Conservation (phyloP, 495 filamentous ascomycete genomes). For the Annulohypoxylon maeteangense region DNA sequence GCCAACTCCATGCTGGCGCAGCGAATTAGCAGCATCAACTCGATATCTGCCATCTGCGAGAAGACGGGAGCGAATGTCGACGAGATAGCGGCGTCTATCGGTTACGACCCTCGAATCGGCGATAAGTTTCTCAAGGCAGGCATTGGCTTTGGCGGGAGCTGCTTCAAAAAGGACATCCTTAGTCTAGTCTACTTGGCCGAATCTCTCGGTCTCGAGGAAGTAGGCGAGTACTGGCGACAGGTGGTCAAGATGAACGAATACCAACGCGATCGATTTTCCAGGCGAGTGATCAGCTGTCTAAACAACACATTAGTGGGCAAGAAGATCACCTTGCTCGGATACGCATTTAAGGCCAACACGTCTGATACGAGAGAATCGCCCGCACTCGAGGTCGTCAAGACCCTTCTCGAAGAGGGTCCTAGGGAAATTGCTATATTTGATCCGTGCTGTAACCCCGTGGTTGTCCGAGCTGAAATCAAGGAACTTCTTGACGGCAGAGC, state of each 20-base stretch:
- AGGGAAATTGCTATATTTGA: slow-evolving; percentile 79
- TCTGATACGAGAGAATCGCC: slow-evolving; percentile 79
- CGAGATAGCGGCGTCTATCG: slow-evolving; percentile 75
- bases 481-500: slow-evolving; percentile 45
- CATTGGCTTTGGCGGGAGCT: slow-evolving; percentile 83
- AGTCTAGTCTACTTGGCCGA: slow-evolving; percentile 80
- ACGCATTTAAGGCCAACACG: slow-evolving; percentile 85
- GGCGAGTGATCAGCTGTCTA: slow-evolving; percentile 70
- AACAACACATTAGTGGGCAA: slow-evolving; percentile 76
- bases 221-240: slow-evolving; percentile 79
- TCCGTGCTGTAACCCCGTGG: slow-evolving; percentile 65
- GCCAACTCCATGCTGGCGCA: slow-evolving; percentile 87
- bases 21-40: slow-evolving; percentile 85
- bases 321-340: slow-evolving; percentile 79
- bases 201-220: slow-evolving; percentile 73
- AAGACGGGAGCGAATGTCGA: slow-evolving; percentile 78
- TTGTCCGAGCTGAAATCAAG: slow-evolving; percentile 57
- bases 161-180: slow-evolving; percentile 85
- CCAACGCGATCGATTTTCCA: slow-evolving; percentile 74
- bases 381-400: slow-evolving; percentile 73
- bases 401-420: slow-evolving; percentile 70
- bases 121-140: slow-evolving; percentile 79
- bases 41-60: slow-evolving; percentile 83
- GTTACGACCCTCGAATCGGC: slow-evolving; percentile 77
- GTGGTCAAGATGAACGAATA: slow-evolving; percentile 82